Evolutionary conservation across 192 early-diverging fungal species (phyloP), one percentile per base, ranked within the genome.

Genomic region (Backusella liffmaniae): DNA sequence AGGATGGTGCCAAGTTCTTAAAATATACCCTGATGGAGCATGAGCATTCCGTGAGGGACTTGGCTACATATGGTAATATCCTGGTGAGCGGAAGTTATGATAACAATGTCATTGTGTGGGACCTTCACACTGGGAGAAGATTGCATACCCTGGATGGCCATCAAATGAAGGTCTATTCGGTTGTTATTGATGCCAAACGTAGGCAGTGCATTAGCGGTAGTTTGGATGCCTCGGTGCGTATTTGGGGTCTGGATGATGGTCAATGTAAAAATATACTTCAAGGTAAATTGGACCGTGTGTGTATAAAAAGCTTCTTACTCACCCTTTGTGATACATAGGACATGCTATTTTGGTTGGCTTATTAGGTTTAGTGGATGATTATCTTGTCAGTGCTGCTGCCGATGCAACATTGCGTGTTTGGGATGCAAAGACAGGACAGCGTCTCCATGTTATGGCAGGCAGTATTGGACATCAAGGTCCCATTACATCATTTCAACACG

Each of bases 401-500:
- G 98, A 99, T 74, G 88, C 92, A 12, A 95, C 93, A n/a, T 87
- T 99, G 42, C 88, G 98, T 7, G 91, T 98, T 49, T 99, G 98
- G 98, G 90, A 91, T 73, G 80, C 95, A 73, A 76, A 87, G 65
- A 75, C 92, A 77, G 76, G 90, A 72, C 71, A 82, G 15, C 84
- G 85, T 75, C 72, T 92, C 78, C 86, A 89, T 86, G 83, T 88
- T 65, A 86, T 90, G 76, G 91, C 87, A 34, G 70, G 70, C 6
- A 39, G n/a, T 39, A 92, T 86, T 37, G 95, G 86, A 34, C 96
- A 95, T 77, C 79, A 79, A 56, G 94, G 88, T 18, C 96, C 98
- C 3, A 99, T 99, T 65, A 98, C 98, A 3, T 97, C 96, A 72
- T 97, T 99, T 84, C 97, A 99, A 80, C 94, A 97, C 79, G 98